Percentiles rank a stretch among this genome's conserved stretches.
Conservation (phyloP, 768 basidiomycete species). For the Crucibulum laeve region DNA sequence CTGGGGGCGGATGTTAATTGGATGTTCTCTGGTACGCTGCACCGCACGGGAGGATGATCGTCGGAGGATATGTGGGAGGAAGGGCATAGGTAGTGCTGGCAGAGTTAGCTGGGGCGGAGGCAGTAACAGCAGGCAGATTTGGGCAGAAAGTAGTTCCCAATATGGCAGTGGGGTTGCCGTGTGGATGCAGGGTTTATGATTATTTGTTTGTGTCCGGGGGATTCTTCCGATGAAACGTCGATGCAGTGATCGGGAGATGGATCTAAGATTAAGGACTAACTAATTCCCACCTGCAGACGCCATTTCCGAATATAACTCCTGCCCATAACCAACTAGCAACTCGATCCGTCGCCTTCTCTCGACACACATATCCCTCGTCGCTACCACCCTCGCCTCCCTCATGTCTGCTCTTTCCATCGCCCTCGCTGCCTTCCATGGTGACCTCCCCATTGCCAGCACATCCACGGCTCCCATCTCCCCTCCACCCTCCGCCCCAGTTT, state of each 20-base stretch:
- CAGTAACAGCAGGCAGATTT: neutral
- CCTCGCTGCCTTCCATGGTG: conserved; percentile 14
- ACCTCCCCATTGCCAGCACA: conserved; percentile 1
- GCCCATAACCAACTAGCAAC: conserved; percentile 4
- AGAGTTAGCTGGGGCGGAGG: neutral
- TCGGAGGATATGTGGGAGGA: too few species aligned
- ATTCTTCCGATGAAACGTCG: conserved; percentile 13
- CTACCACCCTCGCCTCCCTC: conserved; percentile 3
- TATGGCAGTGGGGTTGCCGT: neutral
- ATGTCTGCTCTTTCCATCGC: conserved; percentile 22
- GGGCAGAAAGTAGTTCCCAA: neutral
- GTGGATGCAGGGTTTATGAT: neutral
- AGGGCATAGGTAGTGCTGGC: too few species aligned
- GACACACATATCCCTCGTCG: conserved; percentile 5
- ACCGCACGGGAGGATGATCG: too few species aligned
- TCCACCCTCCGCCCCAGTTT: neutral
- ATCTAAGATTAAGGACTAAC: conserved; percentile 12
- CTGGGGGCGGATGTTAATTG: too few species aligned
- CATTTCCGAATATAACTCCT: conserved; percentile 12
- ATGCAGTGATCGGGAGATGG: conserved; percentile 6
- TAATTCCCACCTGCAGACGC: neutral
- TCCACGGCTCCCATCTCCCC: neutral
- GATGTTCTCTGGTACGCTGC: too few species aligned
- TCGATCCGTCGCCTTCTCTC: conserved; percentile 13
- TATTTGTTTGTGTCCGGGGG: conserved; percentile 3